phyloP scores from a whole-genome alignment of 495 filamentous ascomycete species.

The Ascodesmis nigricans region DNA sequence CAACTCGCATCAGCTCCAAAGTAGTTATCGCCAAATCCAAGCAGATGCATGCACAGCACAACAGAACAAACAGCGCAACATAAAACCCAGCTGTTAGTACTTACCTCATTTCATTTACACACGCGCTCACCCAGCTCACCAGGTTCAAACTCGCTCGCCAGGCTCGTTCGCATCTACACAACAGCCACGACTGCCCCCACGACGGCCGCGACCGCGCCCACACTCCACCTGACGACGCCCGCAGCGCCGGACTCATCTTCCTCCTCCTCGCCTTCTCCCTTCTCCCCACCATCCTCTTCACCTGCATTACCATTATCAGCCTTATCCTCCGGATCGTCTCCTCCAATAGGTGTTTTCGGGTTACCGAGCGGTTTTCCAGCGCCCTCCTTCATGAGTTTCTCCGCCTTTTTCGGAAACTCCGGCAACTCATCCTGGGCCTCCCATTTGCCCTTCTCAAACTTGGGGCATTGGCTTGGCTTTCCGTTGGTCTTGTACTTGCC shows the following conservation, averaged over 20 bases:
- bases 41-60: too few relatives aligned
- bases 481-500: slow-evolving; percentile 56
- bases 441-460: slow-evolving; percentile 40
- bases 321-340: background rate
- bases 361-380: slow-evolving; percentile 5
- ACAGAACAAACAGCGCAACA: too few relatives aligned
- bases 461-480: slow-evolving; percentile 44
- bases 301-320: background rate
- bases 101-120: too few relatives aligned
- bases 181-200: background rate
- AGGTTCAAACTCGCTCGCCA: too few relatives aligned
- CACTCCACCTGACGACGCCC: background rate
- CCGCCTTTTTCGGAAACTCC: slow-evolving; percentile 44
- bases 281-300: too few relatives aligned
- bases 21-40: too few relatives aligned
- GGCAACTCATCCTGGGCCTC: slow-evolving; percentile 52
- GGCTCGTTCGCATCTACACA: too few relatives aligned
- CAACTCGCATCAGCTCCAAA: too few relatives aligned
- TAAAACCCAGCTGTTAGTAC: too few relatives aligned
- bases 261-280: too few relatives aligned
- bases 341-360: background rate
- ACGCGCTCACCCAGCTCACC: too few relatives aligned
- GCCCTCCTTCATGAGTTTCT: slow-evolving; percentile 2
- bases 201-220: background rate
- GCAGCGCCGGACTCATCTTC: too few relatives aligned